A percentile compares a stretch with the other conserved stretches of the same genome.
Conservation (phyloP, 805 yeast genomes). For the Naumovozyma baii region DNA sequence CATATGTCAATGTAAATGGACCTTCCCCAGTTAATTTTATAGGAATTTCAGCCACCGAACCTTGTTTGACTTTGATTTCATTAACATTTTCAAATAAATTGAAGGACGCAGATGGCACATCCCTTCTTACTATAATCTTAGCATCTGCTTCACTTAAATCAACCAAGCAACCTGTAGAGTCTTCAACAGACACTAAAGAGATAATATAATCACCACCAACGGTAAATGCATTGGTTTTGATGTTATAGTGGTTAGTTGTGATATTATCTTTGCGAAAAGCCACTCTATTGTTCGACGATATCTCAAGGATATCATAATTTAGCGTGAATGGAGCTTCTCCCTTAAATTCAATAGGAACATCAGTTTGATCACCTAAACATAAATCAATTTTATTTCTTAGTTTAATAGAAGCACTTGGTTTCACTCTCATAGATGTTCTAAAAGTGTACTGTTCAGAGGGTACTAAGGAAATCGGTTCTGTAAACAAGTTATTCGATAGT, state of each 20-base stretch:
- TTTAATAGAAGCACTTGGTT: conserved; percentile 45
- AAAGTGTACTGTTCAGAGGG: conserved; percentile 42
- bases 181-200: conserved; percentile 55
- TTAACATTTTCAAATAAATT: conserved; percentile 31
- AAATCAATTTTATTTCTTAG: conserved; percentile 22
- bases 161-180: conserved; percentile 73
- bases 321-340: conserved; percentile 78
- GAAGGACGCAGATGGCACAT: conserved; percentile 51
- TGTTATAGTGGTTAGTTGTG: conserved; percentile 28
- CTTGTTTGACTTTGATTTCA: conserved; percentile 45
- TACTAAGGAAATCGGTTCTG: conserved; percentile 30
- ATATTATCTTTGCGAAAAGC: conserved; percentile 37
- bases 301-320: conserved; percentile 57
- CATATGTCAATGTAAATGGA: conserved; percentile 37
- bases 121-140: conserved; percentile 56
- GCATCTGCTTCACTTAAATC: conserved; percentile 55
- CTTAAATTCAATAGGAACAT: conserved; percentile 48
- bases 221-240: conserved; percentile 46
- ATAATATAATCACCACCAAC: conserved; percentile 70
- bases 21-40: conserved; percentile 47
- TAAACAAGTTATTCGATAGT: conserved; percentile 56
- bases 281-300: conserved; percentile 39
- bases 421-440: conserved; percentile 60
- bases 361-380: conserved; percentile 40
- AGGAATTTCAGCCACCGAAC: conserved; percentile 51